These are phyloP conservation scores for Usnea hakonensis DNA, from an alignment of 495 filamentous ascomycete genomes.

Conservation along the genomic window DNA sequence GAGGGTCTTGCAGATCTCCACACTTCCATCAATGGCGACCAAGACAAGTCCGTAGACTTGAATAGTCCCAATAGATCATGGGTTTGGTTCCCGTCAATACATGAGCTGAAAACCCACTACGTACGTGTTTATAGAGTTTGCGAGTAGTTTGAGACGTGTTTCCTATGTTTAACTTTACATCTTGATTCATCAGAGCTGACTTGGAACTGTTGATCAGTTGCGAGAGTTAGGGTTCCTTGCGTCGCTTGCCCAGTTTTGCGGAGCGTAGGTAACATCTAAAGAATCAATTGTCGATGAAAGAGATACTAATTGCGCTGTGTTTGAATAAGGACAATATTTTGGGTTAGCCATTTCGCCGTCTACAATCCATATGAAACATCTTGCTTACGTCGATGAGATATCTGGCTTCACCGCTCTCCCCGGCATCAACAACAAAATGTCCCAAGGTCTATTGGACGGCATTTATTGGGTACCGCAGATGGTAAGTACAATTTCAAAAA, in stretches of 20 bases:
- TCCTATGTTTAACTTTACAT: background rate
- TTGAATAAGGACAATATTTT: constrained; percentile 42
- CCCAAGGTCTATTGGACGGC: constrained; percentile 42
- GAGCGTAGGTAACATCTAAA: constrained; percentile 30
- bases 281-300: background rate
- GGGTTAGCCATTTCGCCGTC: constrained; percentile 2
- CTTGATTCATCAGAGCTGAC: background rate
- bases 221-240: constrained; percentile 64
- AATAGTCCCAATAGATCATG: constrained; percentile 33
- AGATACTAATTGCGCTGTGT: background rate
- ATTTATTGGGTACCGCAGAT: constrained; percentile 64
- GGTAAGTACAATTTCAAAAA: constrained; percentile 43
- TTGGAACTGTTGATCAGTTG: constrained; percentile 21
- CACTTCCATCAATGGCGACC: background rate
- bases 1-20: background rate
- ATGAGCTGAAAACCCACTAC: constrained; percentile 55
- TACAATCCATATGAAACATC: background rate
- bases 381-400: constrained; percentile 32
- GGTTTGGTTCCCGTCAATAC: constrained; percentile 52
- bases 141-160: background rate
- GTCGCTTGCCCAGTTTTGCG: constrained; percentile 51
- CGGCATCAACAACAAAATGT: constrained; percentile 44
- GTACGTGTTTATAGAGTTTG: background rate
- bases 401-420: constrained; percentile 59
- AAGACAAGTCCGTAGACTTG: background rate